Evolutionary conservation across 2,329 filamentous ascomycete species (phyloP).

Genomic region (Trichophyton verrucosum): DNA sequence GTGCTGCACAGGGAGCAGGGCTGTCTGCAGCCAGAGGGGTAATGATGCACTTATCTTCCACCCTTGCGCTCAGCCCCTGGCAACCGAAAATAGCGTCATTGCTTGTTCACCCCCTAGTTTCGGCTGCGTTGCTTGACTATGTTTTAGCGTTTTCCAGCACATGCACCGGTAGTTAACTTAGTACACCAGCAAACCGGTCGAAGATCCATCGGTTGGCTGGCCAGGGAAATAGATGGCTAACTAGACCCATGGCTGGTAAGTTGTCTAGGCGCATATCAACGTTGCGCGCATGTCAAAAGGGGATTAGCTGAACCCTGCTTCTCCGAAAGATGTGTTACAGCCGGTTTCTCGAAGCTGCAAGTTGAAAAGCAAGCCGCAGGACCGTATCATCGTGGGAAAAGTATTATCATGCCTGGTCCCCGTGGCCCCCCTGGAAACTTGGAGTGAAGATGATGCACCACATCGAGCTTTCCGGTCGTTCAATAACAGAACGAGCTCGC

Average conservation of each 20-base stretch:
- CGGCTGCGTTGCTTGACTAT: neutral
- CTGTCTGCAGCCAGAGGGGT: no score
- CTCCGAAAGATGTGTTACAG: neutral
- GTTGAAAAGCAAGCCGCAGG: neutral
- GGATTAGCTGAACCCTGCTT: neutral
- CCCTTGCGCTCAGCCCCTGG: neutral
- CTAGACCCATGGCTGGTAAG: neutral
- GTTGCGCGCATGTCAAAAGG: neutral
- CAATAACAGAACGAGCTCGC: neutral
- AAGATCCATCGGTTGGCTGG: neutral
- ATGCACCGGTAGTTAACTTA: neutral
- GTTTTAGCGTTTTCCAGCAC: neutral
- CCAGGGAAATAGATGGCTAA: neutral
- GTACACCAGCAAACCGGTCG: neutral
- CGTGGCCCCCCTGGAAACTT: neutral
- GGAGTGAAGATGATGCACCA: neutral
- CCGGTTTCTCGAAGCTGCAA: neutral
- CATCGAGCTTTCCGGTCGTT: neutral
- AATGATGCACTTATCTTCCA: neutral
- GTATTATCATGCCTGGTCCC: neutral
- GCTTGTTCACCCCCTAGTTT: neutral
- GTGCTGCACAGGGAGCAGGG: no score
- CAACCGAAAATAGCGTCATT: neutral
- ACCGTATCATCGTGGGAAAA: neutral
- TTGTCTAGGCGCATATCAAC: neutral